Evolutionary conservation across 2,329 filamentous ascomycete genomes (phyloP).

Genomic region (Tolypocladium guangdongense): DNA sequence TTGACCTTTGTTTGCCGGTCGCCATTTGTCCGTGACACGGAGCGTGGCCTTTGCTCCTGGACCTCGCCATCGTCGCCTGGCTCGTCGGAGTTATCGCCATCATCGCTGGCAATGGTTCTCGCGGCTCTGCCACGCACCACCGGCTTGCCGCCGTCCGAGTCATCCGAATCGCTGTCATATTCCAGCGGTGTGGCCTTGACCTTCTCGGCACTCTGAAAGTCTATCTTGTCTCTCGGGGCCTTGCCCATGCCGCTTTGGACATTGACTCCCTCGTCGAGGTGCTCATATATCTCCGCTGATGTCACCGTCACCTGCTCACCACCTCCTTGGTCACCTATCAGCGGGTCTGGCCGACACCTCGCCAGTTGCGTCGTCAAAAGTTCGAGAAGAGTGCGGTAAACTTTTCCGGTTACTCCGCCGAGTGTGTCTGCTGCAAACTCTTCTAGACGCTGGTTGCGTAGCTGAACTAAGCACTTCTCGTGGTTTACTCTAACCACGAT

Average conservation of each 20-base stretch:
- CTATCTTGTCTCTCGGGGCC: conserved; percentile 33
- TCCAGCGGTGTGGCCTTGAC: conserved; percentile 26
- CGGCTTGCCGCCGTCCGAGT: conserved; percentile 19
- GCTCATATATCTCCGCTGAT: conserved; percentile 45
- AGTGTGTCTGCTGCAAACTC: conserved; percentile 61
- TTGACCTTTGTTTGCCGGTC: conserved; percentile 33
- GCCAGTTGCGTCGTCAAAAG: conserved; percentile 58
- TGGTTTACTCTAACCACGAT: conserved; percentile 73
- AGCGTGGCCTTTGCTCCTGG: conserved; percentile 12
- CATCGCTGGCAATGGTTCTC: conserved; percentile 9
- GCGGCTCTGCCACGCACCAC: conserved; percentile 6
- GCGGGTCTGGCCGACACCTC: conserved; percentile 52
- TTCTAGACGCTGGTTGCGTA: conserved; percentile 69
- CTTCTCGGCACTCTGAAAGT: conserved; percentile 36
- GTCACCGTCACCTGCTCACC: conserved; percentile 28
- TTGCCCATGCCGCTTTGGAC: conserved; percentile 48
- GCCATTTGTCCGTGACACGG: conserved; percentile 21
- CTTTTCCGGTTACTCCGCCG: conserved; percentile 61
- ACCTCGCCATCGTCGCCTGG: conserved; percentile 16
- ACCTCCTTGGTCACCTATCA: conserved; percentile 20
- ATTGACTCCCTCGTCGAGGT: conserved; percentile 40
- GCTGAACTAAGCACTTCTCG: conserved; percentile 70
- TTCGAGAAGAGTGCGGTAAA: conserved; percentile 66
- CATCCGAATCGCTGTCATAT: conserved; percentile 22
- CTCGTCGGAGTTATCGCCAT: conserved; percentile 24